Evolutionary conservation across 495 filamentous ascomycete species (phyloP).

Genomic region (Talaromyces liani): DNA sequence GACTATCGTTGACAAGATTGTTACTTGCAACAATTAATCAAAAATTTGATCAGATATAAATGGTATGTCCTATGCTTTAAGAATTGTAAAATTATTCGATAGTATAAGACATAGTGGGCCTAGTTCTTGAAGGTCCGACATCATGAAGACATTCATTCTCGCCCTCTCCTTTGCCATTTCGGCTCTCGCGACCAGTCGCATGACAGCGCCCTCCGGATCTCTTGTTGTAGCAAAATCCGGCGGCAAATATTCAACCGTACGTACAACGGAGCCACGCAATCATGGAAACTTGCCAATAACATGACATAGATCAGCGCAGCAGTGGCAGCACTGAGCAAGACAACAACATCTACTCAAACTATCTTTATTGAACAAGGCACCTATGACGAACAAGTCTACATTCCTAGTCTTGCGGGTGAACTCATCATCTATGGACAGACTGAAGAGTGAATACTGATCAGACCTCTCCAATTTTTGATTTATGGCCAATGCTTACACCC

Average conservation of each 20-base stretch:
- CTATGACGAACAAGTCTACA: slow-evolving; percentile 53
- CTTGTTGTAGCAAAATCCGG: slow-evolving; percentile 42
- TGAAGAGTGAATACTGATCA: slow-evolving; percentile 26
- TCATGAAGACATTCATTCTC: background rate
- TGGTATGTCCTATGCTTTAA: no score
- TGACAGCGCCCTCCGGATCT: slow-evolving; percentile 41
- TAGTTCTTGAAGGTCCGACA: background rate
- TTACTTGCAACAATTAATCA: no score
- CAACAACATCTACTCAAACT: slow-evolving; percentile 40
- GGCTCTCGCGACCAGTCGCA: slow-evolving; percentile 33
- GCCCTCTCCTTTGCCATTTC: slow-evolving; percentile 16
- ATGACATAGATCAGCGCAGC: slow-evolving; percentile 44
- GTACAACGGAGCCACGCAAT: background rate
- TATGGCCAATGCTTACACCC: background rate
- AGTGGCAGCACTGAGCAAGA: slow-evolving; percentile 44
- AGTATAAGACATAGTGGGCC: no score
- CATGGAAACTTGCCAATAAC: background rate
- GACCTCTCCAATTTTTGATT: background rate
- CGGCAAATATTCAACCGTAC: slow-evolving; percentile 30
- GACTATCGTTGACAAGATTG: background rate
- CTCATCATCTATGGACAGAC: slow-evolving; percentile 58
- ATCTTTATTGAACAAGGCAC: slow-evolving; percentile 56
- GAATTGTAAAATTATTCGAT: no score
- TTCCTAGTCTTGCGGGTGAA: slow-evolving; percentile 36
- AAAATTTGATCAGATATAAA: no score